A percentile compares a stretch with the other conserved stretches of the same genome.
These are phyloP conservation scores for Butyriboletus loyo DNA, from an alignment of 768 basidiomycete genomes.

Conservation along the genomic window DNA sequence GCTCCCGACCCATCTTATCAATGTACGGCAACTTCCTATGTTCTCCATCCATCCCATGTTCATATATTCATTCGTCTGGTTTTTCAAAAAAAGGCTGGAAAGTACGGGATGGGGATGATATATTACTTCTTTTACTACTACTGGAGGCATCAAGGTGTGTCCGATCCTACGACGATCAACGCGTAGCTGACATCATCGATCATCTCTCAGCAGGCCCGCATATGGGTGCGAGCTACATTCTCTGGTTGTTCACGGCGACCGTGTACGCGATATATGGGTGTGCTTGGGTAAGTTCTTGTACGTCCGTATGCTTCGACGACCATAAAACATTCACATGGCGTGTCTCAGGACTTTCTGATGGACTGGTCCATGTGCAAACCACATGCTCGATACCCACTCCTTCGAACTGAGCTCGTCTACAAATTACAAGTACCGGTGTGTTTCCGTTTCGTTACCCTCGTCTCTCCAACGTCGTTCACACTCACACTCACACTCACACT, in stretches of 20 bases:
- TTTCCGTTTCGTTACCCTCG: background rate
- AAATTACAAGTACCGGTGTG: slow-evolving; percentile 56
- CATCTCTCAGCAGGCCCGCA: slow-evolving; percentile 26
- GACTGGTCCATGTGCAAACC: slow-evolving; percentile 84
- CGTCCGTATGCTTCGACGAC: background rate
- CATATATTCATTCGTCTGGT: background rate
- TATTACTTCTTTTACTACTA: slow-evolving; percentile 65
- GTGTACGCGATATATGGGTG: slow-evolving; percentile 68
- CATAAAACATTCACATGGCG: background rate
- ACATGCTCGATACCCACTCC: slow-evolving; percentile 51
- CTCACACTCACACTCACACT: no score
- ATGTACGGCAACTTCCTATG: slow-evolving; percentile 46
- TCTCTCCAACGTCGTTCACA: background rate
- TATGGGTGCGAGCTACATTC: slow-evolving; percentile 50
- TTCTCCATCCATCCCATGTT: background rate
- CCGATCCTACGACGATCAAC: background rate
- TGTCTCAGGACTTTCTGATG: slow-evolving; percentile 77
- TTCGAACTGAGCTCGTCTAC: slow-evolving; percentile 78
- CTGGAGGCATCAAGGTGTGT: slow-evolving; percentile 67
- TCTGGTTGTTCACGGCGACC: slow-evolving; percentile 67
- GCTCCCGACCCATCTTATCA: slow-evolving; percentile 76
- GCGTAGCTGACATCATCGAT: background rate
- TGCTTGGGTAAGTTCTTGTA: slow-evolving; percentile 60
- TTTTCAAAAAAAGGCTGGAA: slow-evolving; percentile 72
- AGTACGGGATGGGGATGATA: slow-evolving; percentile 69